Evolutionary conservation across 768 basidiomycete genomes (phyloP).

Genomic region (Serendipita sp.): DNA sequence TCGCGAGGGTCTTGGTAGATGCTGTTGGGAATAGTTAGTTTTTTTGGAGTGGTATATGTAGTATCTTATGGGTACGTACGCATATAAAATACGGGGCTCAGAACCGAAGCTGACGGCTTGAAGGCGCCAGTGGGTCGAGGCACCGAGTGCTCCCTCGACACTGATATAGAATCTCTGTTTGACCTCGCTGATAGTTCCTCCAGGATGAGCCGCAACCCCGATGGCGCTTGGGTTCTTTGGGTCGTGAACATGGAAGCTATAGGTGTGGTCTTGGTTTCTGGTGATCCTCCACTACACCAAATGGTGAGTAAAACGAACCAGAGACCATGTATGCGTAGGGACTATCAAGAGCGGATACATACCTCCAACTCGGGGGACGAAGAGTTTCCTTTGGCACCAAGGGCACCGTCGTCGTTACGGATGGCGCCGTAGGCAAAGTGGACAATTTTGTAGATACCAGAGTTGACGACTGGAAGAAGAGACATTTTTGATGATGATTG

Average conservation of each 20-base stretch:
- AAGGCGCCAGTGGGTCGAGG: neutral
- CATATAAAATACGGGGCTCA: neutral
- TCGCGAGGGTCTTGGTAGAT: neutral
- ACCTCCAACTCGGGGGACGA: neutral
- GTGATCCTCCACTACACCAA: neutral
- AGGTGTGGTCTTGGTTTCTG: neutral
- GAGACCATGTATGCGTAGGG: neutral
- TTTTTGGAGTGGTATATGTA: neutral
- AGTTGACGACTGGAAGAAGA: neutral
- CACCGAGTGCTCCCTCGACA: neutral
- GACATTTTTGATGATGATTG: neutral
- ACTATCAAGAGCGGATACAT: neutral
- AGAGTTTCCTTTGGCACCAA: neutral
- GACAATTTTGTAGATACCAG: neutral
- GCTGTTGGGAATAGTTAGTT: neutral
- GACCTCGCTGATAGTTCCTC: neutral
- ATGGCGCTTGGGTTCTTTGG: neutral
- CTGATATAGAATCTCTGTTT: neutral
- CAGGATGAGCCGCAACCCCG: neutral
- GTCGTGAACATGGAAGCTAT: neutral
- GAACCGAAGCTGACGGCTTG: neutral
- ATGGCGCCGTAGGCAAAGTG: neutral
- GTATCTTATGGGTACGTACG: neutral
- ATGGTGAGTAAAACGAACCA: neutral
- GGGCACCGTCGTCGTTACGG: neutral